Evolutionary conservation across 73 alveolate species (phyloP), one percentile per base, ranked within the genome.

Genomic region (Halteria grandinella): DNA sequence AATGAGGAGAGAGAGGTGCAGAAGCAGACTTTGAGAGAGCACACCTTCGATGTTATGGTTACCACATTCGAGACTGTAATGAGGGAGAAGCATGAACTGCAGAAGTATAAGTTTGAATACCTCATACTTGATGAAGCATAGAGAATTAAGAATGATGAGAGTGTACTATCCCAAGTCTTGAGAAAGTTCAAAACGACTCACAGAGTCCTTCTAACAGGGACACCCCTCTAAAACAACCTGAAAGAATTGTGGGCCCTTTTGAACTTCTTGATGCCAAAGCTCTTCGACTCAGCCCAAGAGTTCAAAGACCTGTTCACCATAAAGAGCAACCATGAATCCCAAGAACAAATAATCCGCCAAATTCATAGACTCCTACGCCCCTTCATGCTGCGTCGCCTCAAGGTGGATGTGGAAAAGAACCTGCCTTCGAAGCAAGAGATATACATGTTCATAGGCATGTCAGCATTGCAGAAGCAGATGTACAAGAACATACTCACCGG

Each of bases 81-180:
- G 75, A 91, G 80, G 24, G 99, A 95, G 75, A 92, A 95, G 74
- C 64, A 80, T 10, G 95, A 93, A 5, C 79, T 95, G 37, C 53
- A 89, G 39, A 73, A 91, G 71, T 43, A 91, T 60, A 69, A 86
- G 66, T 96, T 94, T 81, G 97, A 94, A 48, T 92, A 87, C 59
- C 81, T 97, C 78, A 94, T 97, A 12, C 87, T 97, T 2, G 99
- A 97, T 74, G 99, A 97, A 85, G 99, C 99, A 21, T 97, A 97
- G 48, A 93, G 98, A 57, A 83, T 97, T 50, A 97, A 97, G 77
- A 97, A 97, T 82, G 98, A 96, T 48, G 91, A 87, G 90, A 92
- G 95, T 10, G 88, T 88, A 41, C 84, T 97, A 43, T 89, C 97
- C 39, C 79, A 66, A 36, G 86, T 85, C 4, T 91, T 96, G 0